Percentiles rank a stretch among this genome's conserved stretches.
phyloP scores from a whole-genome alignment of 2,329 filamentous ascomycete species.

The Aspergillus viridinutans region DNA sequence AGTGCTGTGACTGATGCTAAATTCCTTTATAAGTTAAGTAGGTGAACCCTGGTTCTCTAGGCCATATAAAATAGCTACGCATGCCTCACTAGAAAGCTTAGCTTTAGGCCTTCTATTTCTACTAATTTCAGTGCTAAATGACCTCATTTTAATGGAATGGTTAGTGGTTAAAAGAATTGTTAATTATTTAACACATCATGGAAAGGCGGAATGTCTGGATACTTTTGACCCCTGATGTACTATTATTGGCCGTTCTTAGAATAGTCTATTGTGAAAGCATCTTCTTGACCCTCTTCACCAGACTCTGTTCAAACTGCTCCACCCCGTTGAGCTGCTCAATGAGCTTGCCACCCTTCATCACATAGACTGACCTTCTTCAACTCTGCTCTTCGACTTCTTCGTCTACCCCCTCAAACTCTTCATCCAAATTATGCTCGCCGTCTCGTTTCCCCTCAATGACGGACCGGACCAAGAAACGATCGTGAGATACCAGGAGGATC shows the following conservation, averaged over 20 bases:
- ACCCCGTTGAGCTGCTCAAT: slow-evolving; percentile 57
- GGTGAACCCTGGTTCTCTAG: no score
- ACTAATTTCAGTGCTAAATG: no score
- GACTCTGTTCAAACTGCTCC: slow-evolving; percentile 59
- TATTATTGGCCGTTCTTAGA: background rate
- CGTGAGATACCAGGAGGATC: slow-evolving; percentile 73
- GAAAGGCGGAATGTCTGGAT: no score
- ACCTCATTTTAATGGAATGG: no score
- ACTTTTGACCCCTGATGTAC: no score
- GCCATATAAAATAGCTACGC: no score
- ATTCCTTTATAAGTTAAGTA: no score
- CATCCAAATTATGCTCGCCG: slow-evolving; percentile 35
- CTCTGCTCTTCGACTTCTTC: slow-evolving; percentile 41
- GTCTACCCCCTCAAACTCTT: slow-evolving; percentile 45
- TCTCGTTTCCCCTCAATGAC: slow-evolving; percentile 61
- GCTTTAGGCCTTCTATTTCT: no score
- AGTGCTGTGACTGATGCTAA: no score
- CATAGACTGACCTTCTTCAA: slow-evolving; percentile 56
- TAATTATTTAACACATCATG: no score
- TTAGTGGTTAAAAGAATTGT: no score
- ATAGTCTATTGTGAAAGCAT: slow-evolving; percentile 24
- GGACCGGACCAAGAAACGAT: slow-evolving; percentile 73
- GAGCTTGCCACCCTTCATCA: slow-evolving; percentile 57
- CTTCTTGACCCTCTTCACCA: slow-evolving; percentile 57
- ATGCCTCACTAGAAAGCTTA: no score